phyloP scores from a whole-genome alignment of 805 yeast species.

The Metschnikowia koreensis region DNA sequence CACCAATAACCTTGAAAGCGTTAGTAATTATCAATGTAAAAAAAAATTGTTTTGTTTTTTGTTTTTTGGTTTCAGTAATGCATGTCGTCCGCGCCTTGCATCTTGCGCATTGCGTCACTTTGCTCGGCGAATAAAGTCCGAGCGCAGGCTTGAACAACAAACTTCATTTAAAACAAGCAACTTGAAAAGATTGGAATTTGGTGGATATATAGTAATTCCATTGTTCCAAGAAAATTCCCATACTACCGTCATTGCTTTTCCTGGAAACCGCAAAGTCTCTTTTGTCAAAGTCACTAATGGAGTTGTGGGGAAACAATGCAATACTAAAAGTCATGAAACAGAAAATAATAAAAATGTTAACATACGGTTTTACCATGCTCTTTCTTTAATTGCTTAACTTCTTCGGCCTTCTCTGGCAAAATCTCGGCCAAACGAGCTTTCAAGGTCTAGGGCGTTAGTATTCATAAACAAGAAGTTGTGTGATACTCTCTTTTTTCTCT shows the following conservation, averaged over 20 bases:
- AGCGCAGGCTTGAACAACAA: not conserved
- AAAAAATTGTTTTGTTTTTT: not conserved
- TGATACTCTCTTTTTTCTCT: not conserved
- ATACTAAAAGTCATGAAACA: not conserved
- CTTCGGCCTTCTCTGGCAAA: slow-evolving; percentile 88
- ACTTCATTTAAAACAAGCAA: not conserved
- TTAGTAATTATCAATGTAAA: slow-evolving; percentile 13
- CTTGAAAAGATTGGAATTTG: not conserved
- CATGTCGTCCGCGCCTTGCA: not conserved
- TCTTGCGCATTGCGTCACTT: slow-evolving; percentile 2
- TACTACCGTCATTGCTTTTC: not conserved
- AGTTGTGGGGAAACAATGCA: not conserved
- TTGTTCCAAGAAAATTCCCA: not conserved
- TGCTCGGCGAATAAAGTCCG: slow-evolving; percentile 12
- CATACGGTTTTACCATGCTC: slow-evolving; percentile 82
- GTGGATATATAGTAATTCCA: not conserved
- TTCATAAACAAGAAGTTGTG: not conserved
- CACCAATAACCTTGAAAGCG: slow-evolving; percentile 40
- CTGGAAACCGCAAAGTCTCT: not conserved
- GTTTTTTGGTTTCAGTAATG: not conserved
- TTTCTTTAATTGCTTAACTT: slow-evolving; percentile 84
- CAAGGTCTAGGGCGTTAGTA: slow-evolving; percentile 52
- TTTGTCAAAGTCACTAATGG: not conserved
- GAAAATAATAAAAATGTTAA: slow-evolving; percentile 16
- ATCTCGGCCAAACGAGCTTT: slow-evolving; percentile 93